Evolutionary conservation across 2,329 filamentous ascomycete genomes (phyloP), one percentile per base, ranked within the genome.

Genomic region (Neurospora crassa): DNA sequence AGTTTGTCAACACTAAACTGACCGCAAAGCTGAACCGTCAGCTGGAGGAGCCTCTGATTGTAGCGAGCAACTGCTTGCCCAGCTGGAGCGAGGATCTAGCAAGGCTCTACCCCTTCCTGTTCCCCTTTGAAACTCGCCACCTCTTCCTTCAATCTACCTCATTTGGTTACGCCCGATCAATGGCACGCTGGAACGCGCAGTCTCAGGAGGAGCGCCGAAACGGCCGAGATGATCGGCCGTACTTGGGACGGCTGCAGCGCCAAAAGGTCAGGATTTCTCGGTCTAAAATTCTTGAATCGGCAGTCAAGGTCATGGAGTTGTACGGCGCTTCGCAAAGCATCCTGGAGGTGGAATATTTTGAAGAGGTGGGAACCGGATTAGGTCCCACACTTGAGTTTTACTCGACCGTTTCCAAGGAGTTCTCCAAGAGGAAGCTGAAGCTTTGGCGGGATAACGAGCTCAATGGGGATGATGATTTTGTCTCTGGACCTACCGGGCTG

Each of bases 191-290:
- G 96, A 97, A 93, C 77, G 90, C 92, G 1, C 94, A 97, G 79
- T 88, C 89, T 29, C 88, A 90, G 29, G 94, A 93, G 74, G 94
- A 97, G 72, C 88, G 95, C 59, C 89, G 92, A 69, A 92, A 97
- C 76, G 90, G 94, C 67, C 91, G 93, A 68, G 95, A 98, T 75
- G 94, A 98, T 74, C 88, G 94, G 14, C 94, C 94, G 1, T 97
- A 96, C 85, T 84, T 98, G 2, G 96, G 96, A 16, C 89, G 95
- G 59, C 86, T 97, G 1, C 96, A 98, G 79, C 90, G 96, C 71
- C 96, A 99, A 78, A 99, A 99, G 81, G 95, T 99, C n/a, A 91
- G 96, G 67, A 98, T 99, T 73, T 97, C 95, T 5, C 89, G 96
- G 63, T 89, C 89, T n/a, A 94, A 96, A 77, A 97, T 99, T 67